A percentile compares a stretch with the other conserved stretches of the same genome.
Evolutionary conservation across 2,329 filamentous ascomycete genomes (phyloP).

Genomic region (Berkeleyomyces rouxiae): DNA sequence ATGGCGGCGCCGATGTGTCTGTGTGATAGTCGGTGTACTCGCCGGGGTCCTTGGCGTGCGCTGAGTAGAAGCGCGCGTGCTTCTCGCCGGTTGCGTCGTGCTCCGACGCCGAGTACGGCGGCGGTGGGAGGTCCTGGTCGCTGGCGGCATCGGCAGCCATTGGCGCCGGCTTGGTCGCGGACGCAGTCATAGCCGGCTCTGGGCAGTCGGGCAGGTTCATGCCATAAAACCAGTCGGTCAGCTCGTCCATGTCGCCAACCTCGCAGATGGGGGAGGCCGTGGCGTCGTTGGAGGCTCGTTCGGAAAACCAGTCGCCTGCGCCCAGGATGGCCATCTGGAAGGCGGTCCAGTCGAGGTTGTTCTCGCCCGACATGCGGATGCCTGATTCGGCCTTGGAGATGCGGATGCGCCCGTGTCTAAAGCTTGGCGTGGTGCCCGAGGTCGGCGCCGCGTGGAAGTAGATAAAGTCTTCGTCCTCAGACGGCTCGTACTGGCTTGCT

Average conservation of each 20-base stretch:
- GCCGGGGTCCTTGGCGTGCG: not conserved
- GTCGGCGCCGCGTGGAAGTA: conserved; percentile 33
- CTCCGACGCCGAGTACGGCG: not conserved
- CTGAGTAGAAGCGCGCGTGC: not conserved
- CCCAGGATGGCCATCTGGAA: conserved; percentile 49
- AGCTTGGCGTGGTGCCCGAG: conserved; percentile 31
- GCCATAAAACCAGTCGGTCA: conserved; percentile 34
- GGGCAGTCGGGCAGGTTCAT: conserved; percentile 10
- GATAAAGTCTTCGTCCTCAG: conserved; percentile 29
- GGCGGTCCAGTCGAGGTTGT: conserved; percentile 44
- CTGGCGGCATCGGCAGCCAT: not conserved
- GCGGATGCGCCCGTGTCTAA: conserved; percentile 39
- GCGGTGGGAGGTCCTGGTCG: not conserved
- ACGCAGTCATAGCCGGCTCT: not conserved
- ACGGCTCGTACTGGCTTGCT: conserved; percentile 16
- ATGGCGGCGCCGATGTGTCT: not conserved
- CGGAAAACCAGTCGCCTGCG: conserved; percentile 35
- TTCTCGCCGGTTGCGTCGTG: not conserved
- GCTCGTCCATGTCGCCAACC: conserved; percentile 31
- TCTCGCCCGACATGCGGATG: conserved; percentile 11
- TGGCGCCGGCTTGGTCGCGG: not conserved
- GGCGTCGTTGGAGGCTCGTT: conserved; percentile 24
- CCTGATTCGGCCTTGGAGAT: conserved; percentile 29
- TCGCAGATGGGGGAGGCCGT: conserved; percentile 21
- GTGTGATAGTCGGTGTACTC: not conserved